Evolutionary conservation across 805 yeast genomes (phyloP).

Genomic region (Soucietia sequanensis): DNA sequence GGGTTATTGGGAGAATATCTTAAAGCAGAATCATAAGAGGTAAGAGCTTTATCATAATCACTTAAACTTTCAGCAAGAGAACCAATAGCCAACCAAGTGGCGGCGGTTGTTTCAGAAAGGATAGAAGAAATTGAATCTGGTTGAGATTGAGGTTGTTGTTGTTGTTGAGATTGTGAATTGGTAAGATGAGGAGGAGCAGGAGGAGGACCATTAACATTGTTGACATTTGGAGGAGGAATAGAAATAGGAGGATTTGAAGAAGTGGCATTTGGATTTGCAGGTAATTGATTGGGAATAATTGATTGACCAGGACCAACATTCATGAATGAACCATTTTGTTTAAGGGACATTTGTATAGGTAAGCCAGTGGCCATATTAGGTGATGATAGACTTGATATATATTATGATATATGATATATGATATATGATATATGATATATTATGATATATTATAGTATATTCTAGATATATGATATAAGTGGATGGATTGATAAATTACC

Average conservation of each 20-base stretch:
- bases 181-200: slow-evolving; percentile 10
- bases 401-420: not conserved
- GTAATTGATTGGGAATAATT: slow-evolving; percentile 10
- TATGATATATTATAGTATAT: too few species aligned
- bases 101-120: slow-evolving; percentile 58
- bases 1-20: slow-evolving; percentile 84
- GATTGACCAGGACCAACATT: slow-evolving; percentile 1
- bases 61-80: slow-evolving; percentile 86
- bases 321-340: slow-evolving; percentile 1
- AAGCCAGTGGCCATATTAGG: slow-evolving; percentile 15
- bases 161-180: slow-evolving; percentile 4
- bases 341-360: slow-evolving; percentile 19
- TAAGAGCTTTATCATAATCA: slow-evolving; percentile 84
- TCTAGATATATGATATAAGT: too few species aligned
- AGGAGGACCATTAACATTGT: slow-evolving; percentile 4
- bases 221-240: slow-evolving; percentile 5
- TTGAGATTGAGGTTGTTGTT: slow-evolving; percentile 3
- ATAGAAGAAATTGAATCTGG: slow-evolving; percentile 14
- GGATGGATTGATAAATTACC: too few species aligned
- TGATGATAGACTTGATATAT: not conserved
- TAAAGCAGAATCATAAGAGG: slow-evolving; percentile 84
- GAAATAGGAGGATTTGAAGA: slow-evolving; percentile 12
- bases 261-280: slow-evolving; percentile 9
- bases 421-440: too few species aligned
- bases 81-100: slow-evolving; percentile 89